Conservation (phyloP, 495 filamentous ascomycete species). For the Bacidia rubella region DNA sequence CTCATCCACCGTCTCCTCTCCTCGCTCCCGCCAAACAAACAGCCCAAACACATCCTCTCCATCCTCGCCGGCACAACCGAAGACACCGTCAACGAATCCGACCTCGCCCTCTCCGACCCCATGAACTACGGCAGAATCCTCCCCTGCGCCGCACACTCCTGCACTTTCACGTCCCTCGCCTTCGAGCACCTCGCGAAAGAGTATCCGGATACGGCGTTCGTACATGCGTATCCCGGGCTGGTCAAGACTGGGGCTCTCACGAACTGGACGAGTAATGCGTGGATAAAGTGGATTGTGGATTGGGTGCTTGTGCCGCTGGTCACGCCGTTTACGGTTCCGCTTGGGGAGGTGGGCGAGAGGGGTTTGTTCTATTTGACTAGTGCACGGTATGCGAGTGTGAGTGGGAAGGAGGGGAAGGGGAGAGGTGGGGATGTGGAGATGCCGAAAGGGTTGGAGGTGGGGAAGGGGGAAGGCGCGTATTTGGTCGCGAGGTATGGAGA, state of each 20-base stretch:
- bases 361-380: slow-evolving; percentile 4
- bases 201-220: slow-evolving; percentile 22
- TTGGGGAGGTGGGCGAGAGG: not conserved
- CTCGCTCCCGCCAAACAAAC: not conserved
- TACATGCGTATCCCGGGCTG: slow-evolving; percentile 28
- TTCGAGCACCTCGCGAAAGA: slow-evolving; percentile 24
- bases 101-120: slow-evolving; percentile 1
- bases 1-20: slow-evolving; percentile 1
- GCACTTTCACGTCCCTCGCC: slow-evolving; percentile 19
- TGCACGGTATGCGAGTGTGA: not conserved
- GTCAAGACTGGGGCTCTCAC: slow-evolving; percentile 18
- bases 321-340: not conserved
- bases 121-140: slow-evolving; percentile 2
- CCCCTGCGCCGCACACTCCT: slow-evolving; percentile 11
- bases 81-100: not conserved
- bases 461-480: slow-evolving; percentile 3
- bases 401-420: not conserved
- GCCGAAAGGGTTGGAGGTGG: not conserved
- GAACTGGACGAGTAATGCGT: not conserved
- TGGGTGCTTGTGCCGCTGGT: slow-evolving; percentile 1
- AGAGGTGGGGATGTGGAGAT: not conserved
- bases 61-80: slow-evolving; percentile 2
- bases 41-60: slow-evolving; percentile 4
- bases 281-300: not conserved
- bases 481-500: not conserved